Conservation (phyloP, 257 asterid genomes). For the Mentha longifolia region DNA sequence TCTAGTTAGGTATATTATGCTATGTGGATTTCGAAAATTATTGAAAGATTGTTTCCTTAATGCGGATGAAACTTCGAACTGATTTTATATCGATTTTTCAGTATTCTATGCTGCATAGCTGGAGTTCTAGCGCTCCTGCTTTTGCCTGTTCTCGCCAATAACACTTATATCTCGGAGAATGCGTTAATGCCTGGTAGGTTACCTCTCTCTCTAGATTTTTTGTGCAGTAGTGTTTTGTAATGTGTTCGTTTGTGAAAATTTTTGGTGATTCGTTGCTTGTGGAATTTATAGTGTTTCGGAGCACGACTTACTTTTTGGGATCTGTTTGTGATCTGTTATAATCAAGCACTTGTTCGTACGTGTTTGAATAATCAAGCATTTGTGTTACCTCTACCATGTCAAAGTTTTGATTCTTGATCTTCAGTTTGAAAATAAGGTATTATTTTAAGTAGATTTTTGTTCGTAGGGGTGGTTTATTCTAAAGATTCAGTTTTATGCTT, state of each 20-base stretch:
- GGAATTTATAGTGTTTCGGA: slow-evolving; percentile 10
- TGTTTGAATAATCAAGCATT: not conserved
- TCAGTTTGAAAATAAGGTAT: not conserved
- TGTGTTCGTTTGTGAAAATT: not conserved
- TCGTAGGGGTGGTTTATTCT: not conserved
- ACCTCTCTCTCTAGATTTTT: not conserved
- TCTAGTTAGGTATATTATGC: slow-evolving; percentile 58
- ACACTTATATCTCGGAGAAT: slow-evolving; percentile 87
- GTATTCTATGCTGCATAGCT: slow-evolving; percentile 74
- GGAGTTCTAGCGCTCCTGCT: slow-evolving; percentile 77
- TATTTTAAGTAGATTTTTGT: not conserved
- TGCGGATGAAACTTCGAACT: slow-evolving; percentile 13
- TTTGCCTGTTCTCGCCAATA: slow-evolving; percentile 90
- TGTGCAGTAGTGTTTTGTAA: not conserved
- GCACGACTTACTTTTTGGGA: slow-evolving; percentile 18
- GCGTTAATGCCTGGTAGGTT: slow-evolving; percentile 95
- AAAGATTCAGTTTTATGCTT: slow-evolving; percentile 19
- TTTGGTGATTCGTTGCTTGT: not conserved
- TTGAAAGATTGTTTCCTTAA: slow-evolving; percentile 1
- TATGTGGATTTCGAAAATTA: slow-evolving; percentile 3
- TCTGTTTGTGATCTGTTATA: slow-evolving; percentile 24
- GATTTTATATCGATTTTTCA: slow-evolving; percentile 45
- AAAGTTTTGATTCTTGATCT: not conserved
- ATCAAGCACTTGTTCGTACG: not conserved
- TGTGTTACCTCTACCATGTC: not conserved